Percentiles rank a stretch among this genome's conserved stretches.
These are phyloP conservation scores for Gaeumannomyces sp. DNA, from an alignment of 2,329 filamentous ascomycete species.

Conservation along the genomic window DNA sequence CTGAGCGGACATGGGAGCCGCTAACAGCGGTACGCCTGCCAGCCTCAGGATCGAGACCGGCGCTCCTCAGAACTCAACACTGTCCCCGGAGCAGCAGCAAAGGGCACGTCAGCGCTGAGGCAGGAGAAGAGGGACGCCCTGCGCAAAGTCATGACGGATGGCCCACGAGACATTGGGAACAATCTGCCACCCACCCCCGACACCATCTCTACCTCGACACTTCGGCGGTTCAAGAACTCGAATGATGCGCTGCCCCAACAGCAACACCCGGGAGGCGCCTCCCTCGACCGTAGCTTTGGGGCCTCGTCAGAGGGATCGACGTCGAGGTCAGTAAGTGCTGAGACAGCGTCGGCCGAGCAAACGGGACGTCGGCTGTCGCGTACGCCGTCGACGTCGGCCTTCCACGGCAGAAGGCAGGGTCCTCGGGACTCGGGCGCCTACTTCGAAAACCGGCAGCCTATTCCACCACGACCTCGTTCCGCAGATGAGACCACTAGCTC, in stretches of 20 bases:
- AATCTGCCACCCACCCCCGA: conserved; percentile 52
- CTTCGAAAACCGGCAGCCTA: conserved; percentile 24
- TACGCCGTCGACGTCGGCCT: conserved; percentile 26
- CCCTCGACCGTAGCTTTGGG: conserved; percentile 27
- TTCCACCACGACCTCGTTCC: conserved; percentile 38
- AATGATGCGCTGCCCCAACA: conserved; percentile 37
- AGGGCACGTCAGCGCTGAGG: conserved; percentile 19
- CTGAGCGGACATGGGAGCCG: conserved; percentile 11
- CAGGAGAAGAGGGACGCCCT: conserved; percentile 43
- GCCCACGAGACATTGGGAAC: conserved; percentile 33
- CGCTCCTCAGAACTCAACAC: conserved; percentile 15
- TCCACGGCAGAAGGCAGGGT: conserved; percentile 23
- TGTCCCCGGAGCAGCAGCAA: conserved; percentile 4
- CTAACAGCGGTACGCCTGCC: conserved; percentile 21
- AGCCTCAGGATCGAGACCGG: conserved; percentile 13
- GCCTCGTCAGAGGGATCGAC: conserved; percentile 24
- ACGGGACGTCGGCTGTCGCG: conserved; percentile 16
- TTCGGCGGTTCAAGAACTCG: conserved; percentile 44
- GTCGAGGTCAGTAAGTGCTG: conserved; percentile 19
- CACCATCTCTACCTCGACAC: conserved; percentile 51
- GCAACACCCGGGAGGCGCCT: conserved; percentile 18
- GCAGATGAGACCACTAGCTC: conserved; percentile 40
- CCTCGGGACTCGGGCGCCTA: conserved; percentile 19
- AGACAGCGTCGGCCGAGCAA: conserved; percentile 13
- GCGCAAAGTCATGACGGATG: conserved; percentile 43